Conservation (phyloP, 306 rosid genomes). For the Quercus variabilis region DNA sequence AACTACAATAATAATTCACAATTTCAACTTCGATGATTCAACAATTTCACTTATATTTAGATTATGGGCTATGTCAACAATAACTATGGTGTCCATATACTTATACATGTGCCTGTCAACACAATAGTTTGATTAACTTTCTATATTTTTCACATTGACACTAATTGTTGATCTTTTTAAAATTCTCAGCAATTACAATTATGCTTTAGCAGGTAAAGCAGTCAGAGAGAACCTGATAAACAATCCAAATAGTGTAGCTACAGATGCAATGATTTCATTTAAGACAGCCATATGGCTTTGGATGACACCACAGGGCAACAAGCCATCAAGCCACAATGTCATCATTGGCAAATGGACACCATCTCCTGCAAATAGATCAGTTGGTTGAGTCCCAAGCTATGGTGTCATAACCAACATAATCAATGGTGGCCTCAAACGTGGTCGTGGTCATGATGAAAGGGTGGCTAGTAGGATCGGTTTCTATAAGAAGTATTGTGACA, state of each 20-base stretch:
- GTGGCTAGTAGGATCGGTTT: conserved; percentile 46
- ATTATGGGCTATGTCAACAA: no score
- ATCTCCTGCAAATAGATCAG: conserved; percentile 20
- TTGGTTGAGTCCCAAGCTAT: conserved; percentile 38
- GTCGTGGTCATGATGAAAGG: conserved; percentile 11
- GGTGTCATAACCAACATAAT: conserved; percentile 53
- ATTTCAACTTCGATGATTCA: no score
- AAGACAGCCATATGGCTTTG: conserved; percentile 66
- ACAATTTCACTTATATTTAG: no score
- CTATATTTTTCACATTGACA: no score
- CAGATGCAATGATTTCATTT: conserved; percentile 43
- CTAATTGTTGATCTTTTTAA: not conserved
- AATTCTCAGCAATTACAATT: conserved; percentile 46
- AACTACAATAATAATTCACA: no score
- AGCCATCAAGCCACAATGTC: conserved; percentile 61
- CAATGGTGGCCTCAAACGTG: conserved; percentile 48
- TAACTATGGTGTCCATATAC: no score
- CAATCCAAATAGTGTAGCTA: conserved; percentile 53
- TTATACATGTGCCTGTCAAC: no score
- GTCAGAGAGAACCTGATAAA: conserved; percentile 45
- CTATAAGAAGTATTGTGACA: conserved; percentile 22
- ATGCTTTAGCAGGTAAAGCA: conserved; percentile 47
- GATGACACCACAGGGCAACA: conserved; percentile 56
- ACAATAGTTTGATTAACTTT: no score
- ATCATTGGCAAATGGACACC: conserved; percentile 45